phyloP scores from a whole-genome alignment of 768 basidiomycete genomes.

The Mycena galopus region DNA sequence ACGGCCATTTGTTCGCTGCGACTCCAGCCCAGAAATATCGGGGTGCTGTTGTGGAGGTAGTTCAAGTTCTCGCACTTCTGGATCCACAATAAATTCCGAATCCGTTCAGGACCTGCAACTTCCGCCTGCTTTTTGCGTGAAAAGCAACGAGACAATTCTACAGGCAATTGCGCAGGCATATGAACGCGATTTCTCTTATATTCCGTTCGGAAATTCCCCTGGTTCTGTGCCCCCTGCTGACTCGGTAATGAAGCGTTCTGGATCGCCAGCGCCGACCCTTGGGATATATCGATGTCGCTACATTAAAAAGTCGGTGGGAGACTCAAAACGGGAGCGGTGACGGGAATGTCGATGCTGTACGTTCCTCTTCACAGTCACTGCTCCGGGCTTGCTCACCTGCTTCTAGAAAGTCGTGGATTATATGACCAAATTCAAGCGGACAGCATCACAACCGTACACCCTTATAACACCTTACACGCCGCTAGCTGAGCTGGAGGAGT shows the following conservation, averaged over 20 bases:
- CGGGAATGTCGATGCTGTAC: slow-evolving; percentile 76
- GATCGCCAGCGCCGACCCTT: slow-evolving; percentile 79
- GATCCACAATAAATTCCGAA: neutral
- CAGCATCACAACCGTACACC: slow-evolving; percentile 74
- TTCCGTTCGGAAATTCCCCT: slow-evolving; percentile 69
- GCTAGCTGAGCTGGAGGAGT: slow-evolving; percentile 84
- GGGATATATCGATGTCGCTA: slow-evolving; percentile 86
- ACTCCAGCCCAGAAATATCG: slow-evolving; percentile 18
- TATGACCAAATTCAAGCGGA: slow-evolving; percentile 83
- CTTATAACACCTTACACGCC: slow-evolving; percentile 86
- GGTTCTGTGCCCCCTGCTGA: neutral
- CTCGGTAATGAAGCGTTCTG: slow-evolving; percentile 69
- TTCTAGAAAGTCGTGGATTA: slow-evolving; percentile 72
- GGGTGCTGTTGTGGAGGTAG: slow-evolving; percentile 28
- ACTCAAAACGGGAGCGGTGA: too few relatives aligned
- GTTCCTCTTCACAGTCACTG: slow-evolving; percentile 36
- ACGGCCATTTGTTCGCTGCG: neutral
- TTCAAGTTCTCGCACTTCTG: neutral
- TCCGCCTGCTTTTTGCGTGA: slow-evolving; percentile 89
- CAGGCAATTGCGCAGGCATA: slow-evolving; percentile 90
- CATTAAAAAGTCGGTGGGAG: slow-evolving; percentile 84
- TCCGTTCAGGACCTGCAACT: slow-evolving; percentile 87
- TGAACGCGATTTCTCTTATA: slow-evolving; percentile 94
- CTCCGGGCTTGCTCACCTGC: neutral
- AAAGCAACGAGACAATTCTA: slow-evolving; percentile 76